Evolutionary conservation across 2,329 filamentous ascomycete species (phyloP).

Genomic region (Venturia asperata): DNA sequence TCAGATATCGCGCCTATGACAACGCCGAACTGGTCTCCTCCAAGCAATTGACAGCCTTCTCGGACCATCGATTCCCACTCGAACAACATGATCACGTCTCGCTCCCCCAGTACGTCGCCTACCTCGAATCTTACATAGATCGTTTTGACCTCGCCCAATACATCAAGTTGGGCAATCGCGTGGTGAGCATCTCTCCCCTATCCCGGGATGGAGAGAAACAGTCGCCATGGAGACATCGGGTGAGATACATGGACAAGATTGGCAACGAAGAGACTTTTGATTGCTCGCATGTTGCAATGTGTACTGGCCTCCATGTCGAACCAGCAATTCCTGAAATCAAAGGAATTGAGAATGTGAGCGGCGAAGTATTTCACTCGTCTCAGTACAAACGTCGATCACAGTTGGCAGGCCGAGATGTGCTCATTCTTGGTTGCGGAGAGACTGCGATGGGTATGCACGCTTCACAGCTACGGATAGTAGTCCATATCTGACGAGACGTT

Average conservation of each 20-base stretch:
- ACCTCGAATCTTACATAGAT: conserved; percentile 28
- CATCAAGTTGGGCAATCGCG: conserved; percentile 27
- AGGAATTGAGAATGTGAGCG: conserved; percentile 27
- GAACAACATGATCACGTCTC: conserved; percentile 34
- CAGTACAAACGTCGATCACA: conserved; percentile 28
- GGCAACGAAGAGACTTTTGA: conserved; percentile 25
- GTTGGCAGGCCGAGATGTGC: conserved; percentile 26
- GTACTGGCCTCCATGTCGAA: conserved; percentile 29
- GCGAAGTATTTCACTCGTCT: conserved; percentile 27
- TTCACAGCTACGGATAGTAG: neutral
- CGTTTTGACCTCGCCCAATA: conserved; percentile 25
- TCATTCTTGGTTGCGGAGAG: conserved; percentile 30
- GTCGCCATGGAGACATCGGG: conserved; percentile 27
- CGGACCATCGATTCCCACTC: conserved; percentile 40
- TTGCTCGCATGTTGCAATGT: conserved; percentile 29
- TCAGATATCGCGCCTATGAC: conserved; percentile 43
- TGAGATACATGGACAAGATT: conserved; percentile 24
- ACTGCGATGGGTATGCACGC: conserved; percentile 29
- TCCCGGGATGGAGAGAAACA: conserved; percentile 19
- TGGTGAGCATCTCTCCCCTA: conserved; percentile 24
- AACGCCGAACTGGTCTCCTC: conserved; percentile 47
- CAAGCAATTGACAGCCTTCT: conserved; percentile 46
- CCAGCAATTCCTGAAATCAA: conserved; percentile 28
- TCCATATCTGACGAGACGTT: neutral
- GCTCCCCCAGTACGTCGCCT: conserved; percentile 29